These are phyloP conservation scores for Alternaria brassicae DNA, from an alignment of 2,329 filamentous ascomycete genomes.

Conservation along the genomic window DNA sequence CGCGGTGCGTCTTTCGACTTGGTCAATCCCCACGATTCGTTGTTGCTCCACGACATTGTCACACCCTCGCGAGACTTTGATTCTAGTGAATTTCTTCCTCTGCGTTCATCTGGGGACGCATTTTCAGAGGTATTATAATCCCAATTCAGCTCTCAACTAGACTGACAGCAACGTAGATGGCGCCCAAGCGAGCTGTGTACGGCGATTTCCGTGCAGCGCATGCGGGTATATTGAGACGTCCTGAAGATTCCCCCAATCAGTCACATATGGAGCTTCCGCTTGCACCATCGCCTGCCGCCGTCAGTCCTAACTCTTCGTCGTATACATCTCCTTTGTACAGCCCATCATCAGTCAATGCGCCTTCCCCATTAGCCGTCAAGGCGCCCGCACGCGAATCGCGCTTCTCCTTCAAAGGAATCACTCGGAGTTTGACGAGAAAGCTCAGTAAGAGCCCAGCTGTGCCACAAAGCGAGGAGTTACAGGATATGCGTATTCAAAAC, in stretches of 20 bases:
- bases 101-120: conserved; percentile 34
- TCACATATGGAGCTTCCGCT: conserved; percentile 28
- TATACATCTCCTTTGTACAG: conserved; percentile 39
- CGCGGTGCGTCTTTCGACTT: conserved; percentile 51
- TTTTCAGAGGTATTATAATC: conserved; percentile 26
- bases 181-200: conserved; percentile 40
- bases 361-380: conserved; percentile 28
- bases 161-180: conserved; percentile 35
- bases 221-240: conserved; percentile 36
- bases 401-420: conserved; percentile 43
- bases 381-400: conserved; percentile 33
- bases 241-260: conserved; percentile 21
- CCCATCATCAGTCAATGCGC: conserved; percentile 29
- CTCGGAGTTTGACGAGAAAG: conserved; percentile 38
- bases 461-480: conserved; percentile 30
- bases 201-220: conserved; percentile 41
- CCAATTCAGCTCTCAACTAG: background rate
- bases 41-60: conserved; percentile 46
- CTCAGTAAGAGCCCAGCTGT: conserved; percentile 26
- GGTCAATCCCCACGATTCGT: conserved; percentile 49
- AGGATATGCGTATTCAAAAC: conserved; percentile 26
- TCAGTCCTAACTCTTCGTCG: conserved; percentile 37
- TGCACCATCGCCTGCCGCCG: conserved; percentile 35
- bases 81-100: conserved; percentile 40
- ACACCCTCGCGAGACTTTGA: conserved; percentile 48